A percentile compares a stretch with the other conserved stretches of the same genome.
Evolutionary conservation across 129 eudicot species (phyloP).

Genomic region (Mikania micrantha): DNA sequence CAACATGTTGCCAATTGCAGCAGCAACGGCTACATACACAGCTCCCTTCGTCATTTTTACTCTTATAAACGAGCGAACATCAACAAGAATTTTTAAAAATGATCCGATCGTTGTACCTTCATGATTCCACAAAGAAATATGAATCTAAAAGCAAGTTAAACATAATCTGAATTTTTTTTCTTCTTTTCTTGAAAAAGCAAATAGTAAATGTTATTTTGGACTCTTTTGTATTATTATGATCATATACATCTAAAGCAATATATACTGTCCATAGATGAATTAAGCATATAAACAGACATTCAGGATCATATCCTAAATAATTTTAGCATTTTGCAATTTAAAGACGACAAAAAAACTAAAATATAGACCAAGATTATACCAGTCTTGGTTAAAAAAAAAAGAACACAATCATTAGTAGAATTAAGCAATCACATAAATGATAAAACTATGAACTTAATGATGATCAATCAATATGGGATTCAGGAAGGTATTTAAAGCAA

Average conservation of each 20-base stretch:
- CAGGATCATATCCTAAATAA: background rate
- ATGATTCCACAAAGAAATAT: slow-evolving; percentile 6
- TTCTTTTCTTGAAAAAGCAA: background rate
- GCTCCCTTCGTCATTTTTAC: slow-evolving; percentile 49
- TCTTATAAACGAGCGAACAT: background rate
- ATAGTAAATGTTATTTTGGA: background rate
- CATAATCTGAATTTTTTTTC: background rate
- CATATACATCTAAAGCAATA: background rate
- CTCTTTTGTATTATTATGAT: background rate
- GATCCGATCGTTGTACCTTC: slow-evolving; percentile 18
- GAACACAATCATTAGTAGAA: background rate
- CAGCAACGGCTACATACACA: slow-evolving; percentile 68
- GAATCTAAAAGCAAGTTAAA: background rate
- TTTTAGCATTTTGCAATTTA: background rate
- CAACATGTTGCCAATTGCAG: slow-evolving; percentile 82
- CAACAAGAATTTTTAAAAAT: slow-evolving; percentile 10
- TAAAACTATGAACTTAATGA: no score
- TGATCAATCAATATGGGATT: no score
- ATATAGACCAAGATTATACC: background rate
- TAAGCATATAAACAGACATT: background rate
- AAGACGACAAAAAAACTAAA: background rate
- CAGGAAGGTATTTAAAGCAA: background rate
- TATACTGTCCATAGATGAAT: background rate
- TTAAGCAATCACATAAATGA: background rate
- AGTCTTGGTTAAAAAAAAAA: no score